Percentiles rank a stretch among this genome's conserved stretches.
phyloP scores from a whole-genome alignment of 306 rosid species.

The Vigna unguiculata region DNA sequence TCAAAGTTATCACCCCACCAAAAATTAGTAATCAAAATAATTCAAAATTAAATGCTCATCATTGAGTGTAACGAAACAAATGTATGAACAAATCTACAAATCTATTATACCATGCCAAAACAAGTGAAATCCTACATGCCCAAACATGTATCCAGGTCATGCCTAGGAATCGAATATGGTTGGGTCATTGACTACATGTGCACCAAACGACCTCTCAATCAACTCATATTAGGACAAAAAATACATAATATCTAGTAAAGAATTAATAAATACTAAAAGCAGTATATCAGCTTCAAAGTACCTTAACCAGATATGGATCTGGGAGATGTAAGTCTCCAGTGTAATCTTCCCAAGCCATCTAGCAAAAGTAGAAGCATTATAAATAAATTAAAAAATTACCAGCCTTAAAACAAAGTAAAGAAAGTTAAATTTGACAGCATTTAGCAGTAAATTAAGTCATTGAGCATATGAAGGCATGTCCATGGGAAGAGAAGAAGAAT shows the following conservation, averaged over 20 bases:
- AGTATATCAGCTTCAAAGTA: constrained; percentile 45
- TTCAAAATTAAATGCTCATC: constrained; percentile 26
- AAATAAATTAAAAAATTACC: constrained; percentile 28
- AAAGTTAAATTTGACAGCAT: constrained; percentile 25
- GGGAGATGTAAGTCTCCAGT: constrained; percentile 95
- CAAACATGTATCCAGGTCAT: constrained; percentile 35
- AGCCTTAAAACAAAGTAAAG: constrained; percentile 36
- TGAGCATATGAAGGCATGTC: not conserved
- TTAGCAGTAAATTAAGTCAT: constrained; percentile 24
- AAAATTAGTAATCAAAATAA: not conserved
- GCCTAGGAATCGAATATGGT: constrained; percentile 19
- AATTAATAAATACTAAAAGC: constrained; percentile 28
- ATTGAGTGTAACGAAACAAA: constrained; percentile 5
- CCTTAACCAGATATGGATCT: constrained; percentile 98
- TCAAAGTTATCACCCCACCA: not conserved
- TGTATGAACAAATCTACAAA: no score
- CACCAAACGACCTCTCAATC: constrained; percentile 31
- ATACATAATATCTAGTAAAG: not conserved
- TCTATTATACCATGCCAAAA: no score
- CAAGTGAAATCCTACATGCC: no score
- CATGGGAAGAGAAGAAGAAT: constrained; percentile 27
- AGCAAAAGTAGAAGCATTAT: constrained; percentile 34
- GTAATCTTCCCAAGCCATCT: constrained; percentile 99
- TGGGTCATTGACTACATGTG: constrained; percentile 20
- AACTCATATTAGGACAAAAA: constrained; percentile 25